These are phyloP conservation scores for Cladosporium colombiae DNA, from an alignment of 2,329 filamentous ascomycete species.

Conservation along the genomic window DNA sequence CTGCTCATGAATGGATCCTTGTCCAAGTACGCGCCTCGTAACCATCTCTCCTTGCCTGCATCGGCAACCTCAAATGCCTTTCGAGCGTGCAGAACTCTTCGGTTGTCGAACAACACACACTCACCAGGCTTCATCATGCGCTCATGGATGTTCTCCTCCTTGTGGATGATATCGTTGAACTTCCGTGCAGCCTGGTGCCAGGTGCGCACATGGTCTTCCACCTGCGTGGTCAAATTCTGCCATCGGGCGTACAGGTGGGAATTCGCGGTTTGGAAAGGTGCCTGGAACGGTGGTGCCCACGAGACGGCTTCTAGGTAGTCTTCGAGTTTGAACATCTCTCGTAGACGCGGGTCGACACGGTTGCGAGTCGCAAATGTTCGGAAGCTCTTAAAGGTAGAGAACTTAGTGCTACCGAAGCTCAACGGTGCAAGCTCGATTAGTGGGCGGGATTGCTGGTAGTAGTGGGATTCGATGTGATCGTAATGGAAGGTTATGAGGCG, in stretches of 20 bases:
- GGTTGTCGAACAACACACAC: slow-evolving; percentile 91
- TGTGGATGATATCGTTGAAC: slow-evolving; percentile 64
- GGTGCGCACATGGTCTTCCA: slow-evolving; percentile 24
- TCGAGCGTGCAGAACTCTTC: slow-evolving; percentile 80
- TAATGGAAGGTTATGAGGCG: slow-evolving; percentile 51
- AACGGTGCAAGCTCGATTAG: slow-evolving; percentile 29
- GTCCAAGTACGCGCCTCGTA: slow-evolving; percentile 83
- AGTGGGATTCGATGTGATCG: slow-evolving; percentile 50
- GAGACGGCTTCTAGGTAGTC: slow-evolving; percentile 34
- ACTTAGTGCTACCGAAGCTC: neutral
- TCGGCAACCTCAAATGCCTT: slow-evolving; percentile 70
- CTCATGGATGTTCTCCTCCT: slow-evolving; percentile 62
- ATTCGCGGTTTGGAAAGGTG: slow-evolving; percentile 23
- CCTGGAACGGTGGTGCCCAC: slow-evolving; percentile 42
- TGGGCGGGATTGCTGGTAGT: slow-evolving; percentile 32
- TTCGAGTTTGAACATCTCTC: slow-evolving; percentile 19
- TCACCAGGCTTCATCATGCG: slow-evolving; percentile 76
- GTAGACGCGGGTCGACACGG: neutral
- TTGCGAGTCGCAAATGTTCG: neutral
- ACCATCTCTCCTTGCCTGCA: slow-evolving; percentile 65
- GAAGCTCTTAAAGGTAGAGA: neutral
- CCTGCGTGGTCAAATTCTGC: neutral
- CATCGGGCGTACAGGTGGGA: neutral
- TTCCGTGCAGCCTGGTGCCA: slow-evolving; percentile 54
- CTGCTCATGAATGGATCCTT: slow-evolving; percentile 59